Conservation (phyloP, 1,284 basidiomycete species). For the Malassezia cuniculi region DNA sequence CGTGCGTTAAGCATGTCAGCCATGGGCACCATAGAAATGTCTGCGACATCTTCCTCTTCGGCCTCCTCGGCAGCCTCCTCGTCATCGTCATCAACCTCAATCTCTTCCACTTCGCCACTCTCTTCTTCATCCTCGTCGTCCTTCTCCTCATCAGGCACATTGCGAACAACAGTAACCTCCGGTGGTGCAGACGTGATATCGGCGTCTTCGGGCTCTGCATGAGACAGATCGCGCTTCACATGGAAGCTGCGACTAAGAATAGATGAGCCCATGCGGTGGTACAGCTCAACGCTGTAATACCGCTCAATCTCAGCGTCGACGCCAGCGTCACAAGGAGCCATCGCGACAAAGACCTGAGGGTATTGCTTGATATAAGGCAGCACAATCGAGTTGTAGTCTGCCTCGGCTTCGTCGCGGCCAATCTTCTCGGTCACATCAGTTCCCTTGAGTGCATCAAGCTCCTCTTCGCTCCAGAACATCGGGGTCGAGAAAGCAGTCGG, state of each 20-base stretch:
- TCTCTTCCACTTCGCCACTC: conserved; percentile 34
- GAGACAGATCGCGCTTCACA: conserved; percentile 47
- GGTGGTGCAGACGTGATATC: conserved; percentile 8
- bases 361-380: conserved; percentile 44
- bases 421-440: conserved; percentile 77
- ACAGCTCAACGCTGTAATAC: conserved; percentile 62
- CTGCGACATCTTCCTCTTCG: conserved; percentile 47
- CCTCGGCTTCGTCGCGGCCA: conserved; percentile 69
- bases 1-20: conserved; percentile 61
- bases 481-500: conserved; percentile 65
- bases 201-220: conserved; percentile 11
- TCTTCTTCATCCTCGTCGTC: conserved; percentile 1
- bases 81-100: conserved; percentile 21
- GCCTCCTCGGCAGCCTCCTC: conserved; percentile 22
- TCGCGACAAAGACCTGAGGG: conserved; percentile 23
- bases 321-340: too few relatives aligned
- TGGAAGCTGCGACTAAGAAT: conserved; percentile 82
- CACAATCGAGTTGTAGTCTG: conserved; percentile 53
- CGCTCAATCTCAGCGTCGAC: conserved; percentile 32
- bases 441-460: conserved; percentile 64
- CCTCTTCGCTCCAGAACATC: conserved; percentile 78
- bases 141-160: not conserved
- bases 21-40: conserved; percentile 88
- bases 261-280: conserved; percentile 83
- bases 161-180: conserved; percentile 8